These are phyloP conservation scores for Mycena crocata DNA, from an alignment of 768 basidiomycete species.

Conservation along the genomic window DNA sequence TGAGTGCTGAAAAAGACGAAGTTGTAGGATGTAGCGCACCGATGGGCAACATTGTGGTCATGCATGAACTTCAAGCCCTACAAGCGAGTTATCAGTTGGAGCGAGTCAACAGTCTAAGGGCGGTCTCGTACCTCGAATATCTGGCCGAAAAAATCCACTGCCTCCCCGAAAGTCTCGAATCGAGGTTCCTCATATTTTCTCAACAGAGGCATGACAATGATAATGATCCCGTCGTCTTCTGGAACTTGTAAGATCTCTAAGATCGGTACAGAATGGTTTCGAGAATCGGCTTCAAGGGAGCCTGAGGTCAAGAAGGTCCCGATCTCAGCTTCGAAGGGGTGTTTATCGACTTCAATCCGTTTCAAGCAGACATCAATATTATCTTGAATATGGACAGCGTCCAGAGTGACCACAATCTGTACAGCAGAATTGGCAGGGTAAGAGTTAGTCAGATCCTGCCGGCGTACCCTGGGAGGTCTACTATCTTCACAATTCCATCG, in stretches of 20 bases:
- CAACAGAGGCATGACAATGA: constrained; percentile 47
- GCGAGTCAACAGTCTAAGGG: no score
- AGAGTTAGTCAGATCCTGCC: no score
- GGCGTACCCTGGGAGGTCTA: no score
- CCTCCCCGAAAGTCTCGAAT: constrained; percentile 51
- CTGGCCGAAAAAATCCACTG: constrained; percentile 46
- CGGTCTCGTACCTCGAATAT: constrained; percentile 49
- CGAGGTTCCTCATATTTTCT: constrained; percentile 38
- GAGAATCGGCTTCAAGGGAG: constrained; percentile 32
- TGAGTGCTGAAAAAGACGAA: not conserved
- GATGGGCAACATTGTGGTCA: constrained; percentile 40
- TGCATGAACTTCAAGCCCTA: constrained; percentile 49
- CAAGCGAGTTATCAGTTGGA: no score
- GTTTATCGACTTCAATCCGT: no score
- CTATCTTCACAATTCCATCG: no score
- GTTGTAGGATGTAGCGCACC: no score
- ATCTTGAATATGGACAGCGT: no score
- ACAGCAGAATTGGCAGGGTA: no score
- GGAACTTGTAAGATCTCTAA: constrained; percentile 35
- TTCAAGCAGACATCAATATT: no score
- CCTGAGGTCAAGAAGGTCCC: constrained; percentile 29
- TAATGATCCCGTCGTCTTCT: constrained; percentile 30
- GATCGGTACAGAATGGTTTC: constrained; percentile 51
- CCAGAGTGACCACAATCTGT: no score
- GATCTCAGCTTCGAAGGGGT: constrained; percentile 50